Base-by-base conservation (phyloP, 2,329 filamentous ascomycete species). In the Xylariomycetidae sp. region DNA sequence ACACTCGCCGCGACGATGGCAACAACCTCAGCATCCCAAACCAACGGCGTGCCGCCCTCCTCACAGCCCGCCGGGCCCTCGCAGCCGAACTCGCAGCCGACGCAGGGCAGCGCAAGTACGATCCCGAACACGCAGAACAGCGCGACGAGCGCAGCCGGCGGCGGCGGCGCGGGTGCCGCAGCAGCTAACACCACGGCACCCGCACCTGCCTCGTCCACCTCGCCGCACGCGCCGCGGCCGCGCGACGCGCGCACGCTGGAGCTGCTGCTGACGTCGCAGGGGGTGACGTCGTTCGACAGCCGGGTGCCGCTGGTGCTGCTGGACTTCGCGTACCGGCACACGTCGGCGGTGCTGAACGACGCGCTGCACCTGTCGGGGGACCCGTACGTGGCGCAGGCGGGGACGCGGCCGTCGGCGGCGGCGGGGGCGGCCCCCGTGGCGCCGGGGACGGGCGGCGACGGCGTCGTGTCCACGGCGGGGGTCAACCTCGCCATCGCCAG, bases 251-350 rank as follows among this genome's bases (percentile, higher is more conserved):
- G 85, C 50, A 77, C 87, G 10, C 76, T 92, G 49, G 85, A 90
- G 62, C 76, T 89, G 13, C 74, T 92, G 32, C 77, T 92, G 30
- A 81, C 80, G 14, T 82, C 82, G 6, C 81, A 88, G 50, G 85
- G 85, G 52, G 84, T 90, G 8, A 79, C 81, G 4, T 72, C 80
- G 25, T 92, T 87, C 68, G 85, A 90, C 58, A 76, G 83, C 57
- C 84, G 85, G 50, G 85, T 92, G 2, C 85, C 85, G 1, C 73
- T 90, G 1, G 78, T 89, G 38, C 78, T 92, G 30, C 79, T 92
- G 56, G 85, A 92, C 64, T 90, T 90, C 54, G 83, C 85, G 30
- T 92, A 92, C 70, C 79, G 85, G 23, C 85, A 88, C 68, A 85
- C 82, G 8, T 78, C 77, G 2, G 72, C 75, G 37, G 70, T 89